Evolutionary conservation across 371 early-diverging fungal genomes (phyloP).

Genomic region (Actinomucor elegans): DNA sequence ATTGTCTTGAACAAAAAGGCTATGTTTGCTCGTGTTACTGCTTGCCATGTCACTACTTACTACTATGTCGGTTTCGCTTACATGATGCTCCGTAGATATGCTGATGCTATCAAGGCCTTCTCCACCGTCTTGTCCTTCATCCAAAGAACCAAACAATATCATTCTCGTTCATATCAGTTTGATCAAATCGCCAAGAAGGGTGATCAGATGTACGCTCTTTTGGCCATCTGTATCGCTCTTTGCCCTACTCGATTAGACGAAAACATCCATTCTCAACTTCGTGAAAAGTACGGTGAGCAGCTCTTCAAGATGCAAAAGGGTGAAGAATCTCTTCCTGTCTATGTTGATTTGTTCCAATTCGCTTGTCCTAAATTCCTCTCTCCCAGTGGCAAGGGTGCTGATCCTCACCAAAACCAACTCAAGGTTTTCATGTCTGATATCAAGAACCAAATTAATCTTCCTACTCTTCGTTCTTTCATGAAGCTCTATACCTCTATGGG

Average conservation of each 20-base stretch:
- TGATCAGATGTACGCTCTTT: slow-evolving; percentile 92
- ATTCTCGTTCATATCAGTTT: slow-evolving; percentile 88
- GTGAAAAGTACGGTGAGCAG: slow-evolving; percentile 94
- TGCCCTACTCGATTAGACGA: slow-evolving; percentile 95
- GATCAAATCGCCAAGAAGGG: slow-evolving; percentile 91
- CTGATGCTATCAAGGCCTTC: slow-evolving; percentile 93
- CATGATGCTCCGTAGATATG: slow-evolving; percentile 96
- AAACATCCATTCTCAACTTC: slow-evolving; percentile 79
- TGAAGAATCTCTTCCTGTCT: slow-evolving; percentile 76
- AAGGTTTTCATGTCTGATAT: slow-evolving; percentile 86
- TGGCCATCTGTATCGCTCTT: slow-evolving; percentile 88
- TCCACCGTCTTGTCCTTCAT: slow-evolving; percentile 89
- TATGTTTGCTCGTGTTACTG: slow-evolving; percentile 90
- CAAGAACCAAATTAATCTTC: slow-evolving; percentile 79
- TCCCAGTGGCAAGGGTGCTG: slow-evolving; percentile 65
- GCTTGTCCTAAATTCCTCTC: slow-evolving; percentile 95
- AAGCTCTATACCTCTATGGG: slow-evolving; percentile 93
- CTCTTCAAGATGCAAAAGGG: slow-evolving; percentile 84
- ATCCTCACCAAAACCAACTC: slow-evolving; percentile 77
- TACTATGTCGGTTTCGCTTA: slow-evolving; percentile 96
- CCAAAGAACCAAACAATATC: slow-evolving; percentile 91
- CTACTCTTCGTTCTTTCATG: slow-evolving; percentile 90
- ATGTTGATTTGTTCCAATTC: slow-evolving; percentile 88
- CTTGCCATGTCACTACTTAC: slow-evolving; percentile 94
- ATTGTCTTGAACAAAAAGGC: slow-evolving; percentile 91